Percentiles rank a stretch among this genome's conserved stretches.
Evolutionary conservation across 1,139 yeast species (phyloP).

Genomic region (Candida tetrigidarum): DNA sequence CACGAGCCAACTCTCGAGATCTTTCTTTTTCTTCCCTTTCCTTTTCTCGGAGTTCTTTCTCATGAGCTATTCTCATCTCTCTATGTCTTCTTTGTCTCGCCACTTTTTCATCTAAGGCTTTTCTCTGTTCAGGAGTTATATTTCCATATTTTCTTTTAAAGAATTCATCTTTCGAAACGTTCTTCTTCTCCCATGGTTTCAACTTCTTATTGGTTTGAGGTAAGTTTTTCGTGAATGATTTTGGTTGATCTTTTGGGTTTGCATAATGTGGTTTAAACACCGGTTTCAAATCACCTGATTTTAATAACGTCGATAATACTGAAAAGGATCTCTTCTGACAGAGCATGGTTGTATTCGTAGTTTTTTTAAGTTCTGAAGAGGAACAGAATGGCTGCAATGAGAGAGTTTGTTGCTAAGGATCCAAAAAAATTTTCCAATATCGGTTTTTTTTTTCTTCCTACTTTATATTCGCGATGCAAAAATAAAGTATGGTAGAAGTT

Average conservation of each 20-base stretch:
- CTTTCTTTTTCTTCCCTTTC: constrained; percentile 13
- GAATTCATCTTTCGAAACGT: constrained; percentile 45
- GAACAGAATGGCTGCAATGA: not conserved
- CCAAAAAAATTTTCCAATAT: not conserved
- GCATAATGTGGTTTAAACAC: constrained; percentile 25
- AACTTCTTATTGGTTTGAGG: constrained; percentile 11
- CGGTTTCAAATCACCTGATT: constrained; percentile 13
- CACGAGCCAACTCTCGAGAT: constrained; percentile 7
- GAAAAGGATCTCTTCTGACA: constrained; percentile 3
- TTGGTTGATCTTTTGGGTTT: constrained; percentile 16
- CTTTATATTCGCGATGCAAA: constrained; percentile 1
- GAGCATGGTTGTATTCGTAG: not conserved
- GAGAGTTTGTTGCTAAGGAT: no score
- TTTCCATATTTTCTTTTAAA: constrained; percentile 43
- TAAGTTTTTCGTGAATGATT: constrained; percentile 19
- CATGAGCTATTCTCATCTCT: constrained; percentile 22
- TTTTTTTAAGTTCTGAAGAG: no score
- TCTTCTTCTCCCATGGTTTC: constrained; percentile 45
- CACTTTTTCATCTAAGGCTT: constrained; percentile 37
- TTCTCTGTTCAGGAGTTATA: constrained; percentile 32
- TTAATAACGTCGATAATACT: not conserved
- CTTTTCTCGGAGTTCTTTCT: constrained; percentile 15
- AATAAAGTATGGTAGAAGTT: not conserved
- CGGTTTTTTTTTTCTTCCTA: constrained; percentile 3
- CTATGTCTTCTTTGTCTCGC: constrained; percentile 37